Evolutionary conservation across 768 basidiomycete species (phyloP).

Genomic region (Mycena pura): DNA sequence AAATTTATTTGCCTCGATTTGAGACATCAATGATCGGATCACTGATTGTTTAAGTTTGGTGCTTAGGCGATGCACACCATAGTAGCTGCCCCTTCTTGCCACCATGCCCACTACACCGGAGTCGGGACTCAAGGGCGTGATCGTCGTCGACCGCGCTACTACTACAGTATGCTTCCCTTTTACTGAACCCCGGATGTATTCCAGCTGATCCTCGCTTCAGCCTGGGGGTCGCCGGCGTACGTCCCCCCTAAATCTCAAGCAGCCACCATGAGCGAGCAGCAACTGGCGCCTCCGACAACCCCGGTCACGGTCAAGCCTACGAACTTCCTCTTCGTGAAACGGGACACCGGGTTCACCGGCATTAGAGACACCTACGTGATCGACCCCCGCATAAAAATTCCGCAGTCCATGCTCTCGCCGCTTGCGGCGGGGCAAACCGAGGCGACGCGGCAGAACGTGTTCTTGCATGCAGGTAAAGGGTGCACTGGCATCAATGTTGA

Average conservation of each 20-base stretch:
- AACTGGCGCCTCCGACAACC: not conserved
- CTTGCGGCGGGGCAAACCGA: not conserved
- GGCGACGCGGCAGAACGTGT: not conserved
- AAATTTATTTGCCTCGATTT: too few relatives aligned
- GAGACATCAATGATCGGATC: too few relatives aligned
- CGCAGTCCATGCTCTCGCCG: not conserved
- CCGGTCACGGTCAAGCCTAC: not conserved
- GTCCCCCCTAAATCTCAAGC: not conserved
- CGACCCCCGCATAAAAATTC: slow-evolving; percentile 1
- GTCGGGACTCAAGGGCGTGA: too few relatives aligned
- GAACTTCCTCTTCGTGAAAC: not conserved
- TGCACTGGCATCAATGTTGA: not conserved
- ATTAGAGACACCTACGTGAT: not conserved
- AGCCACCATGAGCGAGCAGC: not conserved
- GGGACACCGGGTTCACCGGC: not conserved
- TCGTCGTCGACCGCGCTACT: not conserved
- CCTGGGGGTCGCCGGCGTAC: not conserved
- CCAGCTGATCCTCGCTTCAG: not conserved
- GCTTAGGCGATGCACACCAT: too few relatives aligned
- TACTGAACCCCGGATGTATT: not conserved
- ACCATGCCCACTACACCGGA: slow-evolving; percentile 1
- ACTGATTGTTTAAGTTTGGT: too few relatives aligned
- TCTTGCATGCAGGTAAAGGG: not conserved
- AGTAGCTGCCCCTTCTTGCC: not conserved
- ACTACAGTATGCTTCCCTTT: not conserved